These are phyloP conservation scores for Fonsecaea monophora DNA, from an alignment of 2,329 filamentous ascomycete species.

Conservation along the genomic window DNA sequence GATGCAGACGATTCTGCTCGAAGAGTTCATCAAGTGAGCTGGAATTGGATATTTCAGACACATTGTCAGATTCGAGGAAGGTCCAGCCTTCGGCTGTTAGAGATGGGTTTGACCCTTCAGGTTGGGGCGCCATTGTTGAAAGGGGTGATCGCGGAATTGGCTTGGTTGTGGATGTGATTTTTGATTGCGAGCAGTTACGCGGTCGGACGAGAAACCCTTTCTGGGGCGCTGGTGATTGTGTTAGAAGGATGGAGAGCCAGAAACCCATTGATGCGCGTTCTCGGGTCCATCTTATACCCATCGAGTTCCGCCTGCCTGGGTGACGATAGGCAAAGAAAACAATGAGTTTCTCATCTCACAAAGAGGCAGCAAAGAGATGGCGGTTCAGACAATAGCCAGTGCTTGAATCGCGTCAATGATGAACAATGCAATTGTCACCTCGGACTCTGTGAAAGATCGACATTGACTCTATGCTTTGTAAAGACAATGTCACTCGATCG, in stretches of 20 bases:
- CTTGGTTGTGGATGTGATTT: conserved; percentile 2
- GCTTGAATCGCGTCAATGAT: neutral
- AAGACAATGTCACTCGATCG: neutral
- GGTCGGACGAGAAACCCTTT: conserved; percentile 3
- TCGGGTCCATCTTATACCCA: neutral
- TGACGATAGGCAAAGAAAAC: neutral
- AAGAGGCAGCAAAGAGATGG: neutral
- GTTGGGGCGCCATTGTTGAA: conserved; percentile 9
- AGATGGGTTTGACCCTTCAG: conserved; percentile 21
- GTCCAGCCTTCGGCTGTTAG: conserved; percentile 7
- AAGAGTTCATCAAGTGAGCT: conserved; percentile 9
- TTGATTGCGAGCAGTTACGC: neutral
- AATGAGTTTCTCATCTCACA: neutral
- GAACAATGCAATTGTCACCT: neutral
- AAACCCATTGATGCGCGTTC: neutral
- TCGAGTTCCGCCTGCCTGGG: neutral
- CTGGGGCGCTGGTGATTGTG: conserved; percentile 7
- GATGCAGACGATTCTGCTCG: conserved; percentile 12
- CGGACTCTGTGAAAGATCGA: neutral
- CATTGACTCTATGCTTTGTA: neutral
- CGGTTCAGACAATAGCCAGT: neutral
- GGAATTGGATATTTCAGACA: neutral
- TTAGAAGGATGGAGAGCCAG: conserved; percentile 19
- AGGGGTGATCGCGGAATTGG: conserved; percentile 6
- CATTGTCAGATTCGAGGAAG: neutral